A percentile compares a stretch with the other conserved stretches of the same genome.
Conservation (phyloP, 2,329 filamentous ascomycete species). For the Cladophialophora exuberans region DNA sequence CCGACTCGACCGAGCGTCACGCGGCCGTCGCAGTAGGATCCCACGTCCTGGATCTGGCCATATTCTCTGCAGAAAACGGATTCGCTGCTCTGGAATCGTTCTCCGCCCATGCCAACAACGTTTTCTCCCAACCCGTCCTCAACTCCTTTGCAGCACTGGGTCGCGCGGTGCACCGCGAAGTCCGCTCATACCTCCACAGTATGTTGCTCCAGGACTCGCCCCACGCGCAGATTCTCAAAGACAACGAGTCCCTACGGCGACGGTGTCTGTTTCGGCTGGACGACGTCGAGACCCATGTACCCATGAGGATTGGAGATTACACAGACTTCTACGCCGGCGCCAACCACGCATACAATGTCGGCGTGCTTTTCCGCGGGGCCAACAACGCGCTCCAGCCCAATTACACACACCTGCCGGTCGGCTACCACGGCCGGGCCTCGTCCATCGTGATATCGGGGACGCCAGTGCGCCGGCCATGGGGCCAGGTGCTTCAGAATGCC, state of each 20-base stretch:
- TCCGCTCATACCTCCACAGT: constrained; percentile 69
- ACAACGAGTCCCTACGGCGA: constrained; percentile 61
- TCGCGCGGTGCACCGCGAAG: constrained; percentile 65
- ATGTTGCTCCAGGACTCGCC: constrained; percentile 64
- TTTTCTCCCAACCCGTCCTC: constrained; percentile 66
- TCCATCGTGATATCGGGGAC: constrained; percentile 57
- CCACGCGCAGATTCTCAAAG: constrained; percentile 63
- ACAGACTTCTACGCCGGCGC: constrained; percentile 83
- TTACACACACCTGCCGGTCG: constrained; percentile 71
- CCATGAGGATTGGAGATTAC: constrained; percentile 79
- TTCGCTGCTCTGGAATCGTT: constrained; percentile 62
- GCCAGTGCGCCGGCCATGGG: constrained; percentile 67
- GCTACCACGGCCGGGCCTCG: constrained; percentile 71
- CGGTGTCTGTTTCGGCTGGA: constrained; percentile 62
- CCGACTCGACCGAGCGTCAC: background rate
- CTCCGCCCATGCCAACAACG: constrained; percentile 49
- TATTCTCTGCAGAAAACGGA: constrained; percentile 51
- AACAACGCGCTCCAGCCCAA: constrained; percentile 32
- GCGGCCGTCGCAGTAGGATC: constrained; percentile 17
- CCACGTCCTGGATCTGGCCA: constrained; percentile 14
- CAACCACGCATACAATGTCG: constrained; percentile 76
- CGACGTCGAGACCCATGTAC: constrained; percentile 68
- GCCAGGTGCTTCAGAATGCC: constrained; percentile 71
- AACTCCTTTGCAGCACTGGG: constrained; percentile 77
- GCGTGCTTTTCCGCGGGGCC: background rate